These are phyloP conservation scores for Brassica rapa DNA, from an alignment of 345 rosid species.

Conservation along the genomic window DNA sequence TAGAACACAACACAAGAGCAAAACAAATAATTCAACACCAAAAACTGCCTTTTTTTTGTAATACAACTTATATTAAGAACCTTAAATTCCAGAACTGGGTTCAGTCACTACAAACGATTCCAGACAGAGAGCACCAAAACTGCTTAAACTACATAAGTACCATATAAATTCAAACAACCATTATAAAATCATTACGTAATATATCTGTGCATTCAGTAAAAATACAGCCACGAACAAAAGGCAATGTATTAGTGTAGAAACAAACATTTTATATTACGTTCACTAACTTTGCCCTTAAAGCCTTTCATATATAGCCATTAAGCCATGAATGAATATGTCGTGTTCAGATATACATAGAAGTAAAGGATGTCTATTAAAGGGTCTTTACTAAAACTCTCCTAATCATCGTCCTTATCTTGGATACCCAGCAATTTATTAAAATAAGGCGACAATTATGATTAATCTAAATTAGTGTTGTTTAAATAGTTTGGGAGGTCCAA, in stretches of 20 bases:
- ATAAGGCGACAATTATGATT: constrained; percentile 16
- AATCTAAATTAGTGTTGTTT: constrained; percentile 21
- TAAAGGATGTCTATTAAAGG: constrained; percentile 23
- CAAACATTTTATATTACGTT: neutral
- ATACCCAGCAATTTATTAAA: constrained; percentile 30
- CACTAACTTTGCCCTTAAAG: neutral
- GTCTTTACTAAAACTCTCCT: constrained; percentile 37
- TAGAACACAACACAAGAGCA: neutral
- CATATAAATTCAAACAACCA: neutral
- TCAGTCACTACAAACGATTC: too few species aligned
- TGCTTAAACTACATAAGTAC: neutral
- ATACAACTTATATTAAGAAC: too few species aligned
- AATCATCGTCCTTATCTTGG: constrained; percentile 55
- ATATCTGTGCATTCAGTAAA: neutral
- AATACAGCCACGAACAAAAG: neutral
- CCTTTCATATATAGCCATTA: neutral
- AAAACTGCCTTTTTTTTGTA: neutral
- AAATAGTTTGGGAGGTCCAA: constrained; percentile 40
- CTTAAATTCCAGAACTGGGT: too few species aligned
- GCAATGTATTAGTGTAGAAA: neutral
- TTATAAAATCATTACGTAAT: neutral
- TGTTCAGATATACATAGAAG: constrained; percentile 6
- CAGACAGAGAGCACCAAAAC: too few species aligned
- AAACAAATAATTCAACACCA: neutral
- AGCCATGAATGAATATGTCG: neutral